Base-by-base conservation (phyloP, 1,284 basidiomycete species). In the Mrakiaceae sp. region DNA sequence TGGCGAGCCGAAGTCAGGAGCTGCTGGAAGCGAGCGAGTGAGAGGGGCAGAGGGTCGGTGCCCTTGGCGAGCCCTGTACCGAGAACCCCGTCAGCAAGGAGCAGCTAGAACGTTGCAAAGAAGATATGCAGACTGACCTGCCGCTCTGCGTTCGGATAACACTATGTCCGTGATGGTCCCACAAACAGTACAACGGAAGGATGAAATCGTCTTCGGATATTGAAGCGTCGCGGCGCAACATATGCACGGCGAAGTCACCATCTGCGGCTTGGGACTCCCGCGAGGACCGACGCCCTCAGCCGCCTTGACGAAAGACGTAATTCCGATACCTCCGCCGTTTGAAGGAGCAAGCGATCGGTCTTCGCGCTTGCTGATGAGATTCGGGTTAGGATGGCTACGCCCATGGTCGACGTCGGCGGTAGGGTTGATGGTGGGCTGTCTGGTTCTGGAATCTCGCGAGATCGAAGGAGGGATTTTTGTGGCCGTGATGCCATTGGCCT, bases 111-210 rank as follows among this genome's bases (percentile, higher is more conserved):
- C 27, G 27, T 27, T 27, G 27, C 27, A 27, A 27, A 27, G n/a
- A 14, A 11, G 27, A 40, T 3, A n/a, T 14, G 48, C 2, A 16
- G 12, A 48, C 58, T 7, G 2, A 16, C 55, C 55, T 3, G 60
- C 57, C 8, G 65, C 65, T 40, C 58, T 56, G 2, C 60, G 60
- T 9, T 51, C 43, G 44, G 52, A 58, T 9, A 66, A 12, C 2
- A 56, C 52, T 11, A 59, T 40, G 52, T 66, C 65, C 42, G 55
- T 66, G 51, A 66, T 63, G 7, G 65, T 66, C 9, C 65, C 65
- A 60, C 47, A n/a, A 53, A 66, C 64, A 9, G 65, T 63, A 46
- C 65, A 66, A 3, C 65, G 57, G 40, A 66, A 66, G 39, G 50
- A 54, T 5, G 57, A n/a, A 42, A 66, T 43, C 11, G 44, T 27